These are phyloP conservation scores for Pochonia chlamydosporia DNA, from an alignment of 2,329 filamentous ascomycete species.

Conservation along the genomic window DNA sequence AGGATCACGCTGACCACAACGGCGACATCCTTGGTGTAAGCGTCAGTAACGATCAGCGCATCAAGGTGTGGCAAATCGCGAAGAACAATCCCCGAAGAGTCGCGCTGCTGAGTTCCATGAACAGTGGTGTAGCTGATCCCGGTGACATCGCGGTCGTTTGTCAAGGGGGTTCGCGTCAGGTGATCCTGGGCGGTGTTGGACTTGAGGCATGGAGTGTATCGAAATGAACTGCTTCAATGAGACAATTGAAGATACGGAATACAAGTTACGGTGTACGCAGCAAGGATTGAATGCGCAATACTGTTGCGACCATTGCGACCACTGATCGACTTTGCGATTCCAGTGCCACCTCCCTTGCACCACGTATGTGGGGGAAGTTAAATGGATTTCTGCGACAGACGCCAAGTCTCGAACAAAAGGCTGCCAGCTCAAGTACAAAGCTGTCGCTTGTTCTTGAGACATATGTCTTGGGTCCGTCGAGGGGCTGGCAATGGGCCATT, in stretches of 20 bases:
- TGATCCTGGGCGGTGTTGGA: constrained; percentile 41
- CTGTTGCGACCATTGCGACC: too few relatives aligned
- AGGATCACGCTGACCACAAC: constrained; percentile 4
- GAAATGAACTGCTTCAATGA: neutral
- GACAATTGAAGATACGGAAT: neutral
- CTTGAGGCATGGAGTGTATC: constrained; percentile 35
- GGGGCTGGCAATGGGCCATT: too few relatives aligned
- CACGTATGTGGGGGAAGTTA: too few relatives aligned
- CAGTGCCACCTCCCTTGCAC: too few relatives aligned
- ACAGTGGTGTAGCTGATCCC: constrained; percentile 56
- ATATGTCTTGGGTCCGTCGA: too few relatives aligned
- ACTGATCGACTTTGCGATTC: too few relatives aligned
- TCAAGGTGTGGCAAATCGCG: constrained; percentile 48
- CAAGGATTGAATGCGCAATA: too few relatives aligned
- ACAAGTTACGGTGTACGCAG: neutral
- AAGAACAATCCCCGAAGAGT: constrained; percentile 19
- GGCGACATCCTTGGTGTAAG: constrained; percentile 30
- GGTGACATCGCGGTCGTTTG: constrained; percentile 42
- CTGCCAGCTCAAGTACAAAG: too few relatives aligned
- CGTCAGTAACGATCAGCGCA: constrained; percentile 55
- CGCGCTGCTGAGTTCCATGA: constrained; percentile 40
- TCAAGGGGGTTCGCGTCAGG: constrained; percentile 9
- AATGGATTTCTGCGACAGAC: too few relatives aligned
- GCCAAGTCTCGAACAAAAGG: too few relatives aligned
- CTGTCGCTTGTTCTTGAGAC: too few relatives aligned